These are phyloP conservation scores for Plantago lanceolata DNA, from an alignment of 305 asterid species.

Conservation along the genomic window DNA sequence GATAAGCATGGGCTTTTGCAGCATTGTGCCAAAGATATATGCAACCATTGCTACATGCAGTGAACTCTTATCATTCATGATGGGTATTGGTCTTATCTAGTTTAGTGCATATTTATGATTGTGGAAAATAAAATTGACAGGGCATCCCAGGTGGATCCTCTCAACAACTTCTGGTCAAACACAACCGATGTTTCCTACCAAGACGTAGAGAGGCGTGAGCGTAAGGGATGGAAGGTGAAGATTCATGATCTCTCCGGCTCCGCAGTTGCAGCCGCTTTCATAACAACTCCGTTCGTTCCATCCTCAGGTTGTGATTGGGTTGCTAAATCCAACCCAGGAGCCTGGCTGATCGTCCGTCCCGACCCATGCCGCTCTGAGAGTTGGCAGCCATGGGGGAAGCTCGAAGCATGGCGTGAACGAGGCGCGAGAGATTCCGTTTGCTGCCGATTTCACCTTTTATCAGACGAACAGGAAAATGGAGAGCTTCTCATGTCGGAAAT, in stretches of 20 bases:
- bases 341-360: slow-evolving; percentile 89
- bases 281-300: slow-evolving; percentile 88
- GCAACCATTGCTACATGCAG: no score
- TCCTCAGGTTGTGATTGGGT: slow-evolving; percentile 93
- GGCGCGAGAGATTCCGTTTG: slow-evolving; percentile 62
- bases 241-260: slow-evolving; percentile 91
- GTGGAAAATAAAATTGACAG: slow-evolving; percentile 34
- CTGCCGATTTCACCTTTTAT: slow-evolving; percentile 75
- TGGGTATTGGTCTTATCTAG: neutral
- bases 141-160: slow-evolving; percentile 64
- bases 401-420: slow-evolving; percentile 92
- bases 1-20: no score
- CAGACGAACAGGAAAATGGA: slow-evolving; percentile 65
- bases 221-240: slow-evolving; percentile 92
- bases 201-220: slow-evolving; percentile 67
- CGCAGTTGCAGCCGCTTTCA: slow-evolving; percentile 89
- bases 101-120: slow-evolving; percentile 8
- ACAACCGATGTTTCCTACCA: slow-evolving; percentile 52
- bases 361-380: slow-evolving; percentile 64
- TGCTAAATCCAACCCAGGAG: slow-evolving; percentile 90
- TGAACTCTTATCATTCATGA: no score
- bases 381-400: slow-evolving; percentile 99
- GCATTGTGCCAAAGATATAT: no score
- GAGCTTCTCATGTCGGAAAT: slow-evolving; percentile 72
- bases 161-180: slow-evolving; percentile 54